Evolutionary conservation across 306 rosid genomes (phyloP).

Genomic region (Bauhinia variegata): DNA sequence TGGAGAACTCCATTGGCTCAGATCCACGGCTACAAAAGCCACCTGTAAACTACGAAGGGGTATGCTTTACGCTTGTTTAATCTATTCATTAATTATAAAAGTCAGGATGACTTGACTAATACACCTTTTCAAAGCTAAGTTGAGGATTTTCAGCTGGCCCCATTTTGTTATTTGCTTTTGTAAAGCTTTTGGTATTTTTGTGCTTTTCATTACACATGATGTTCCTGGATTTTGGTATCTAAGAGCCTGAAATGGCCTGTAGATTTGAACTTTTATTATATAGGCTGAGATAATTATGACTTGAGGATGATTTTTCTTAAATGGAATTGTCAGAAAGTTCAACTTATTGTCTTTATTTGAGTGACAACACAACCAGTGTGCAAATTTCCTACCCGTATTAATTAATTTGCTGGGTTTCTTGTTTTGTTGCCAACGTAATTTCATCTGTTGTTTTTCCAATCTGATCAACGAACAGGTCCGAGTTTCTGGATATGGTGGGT

Average conservation of each 20-base stretch:
- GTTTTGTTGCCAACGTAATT: constrained; percentile 4
- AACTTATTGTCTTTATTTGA: too few species aligned
- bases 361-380: not conserved
- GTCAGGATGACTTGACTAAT: too few species aligned
- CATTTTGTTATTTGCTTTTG: too few species aligned
- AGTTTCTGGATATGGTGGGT: constrained; percentile 87
- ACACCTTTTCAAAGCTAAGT: too few species aligned
- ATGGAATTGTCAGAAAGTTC: not conserved
- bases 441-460: constrained; percentile 31
- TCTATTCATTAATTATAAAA: constrained; percentile 1
- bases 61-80: constrained; percentile 41
- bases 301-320: not conserved
- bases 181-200: not conserved
- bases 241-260: too few species aligned
- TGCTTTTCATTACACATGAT: not conserved
- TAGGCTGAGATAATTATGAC: not conserved
- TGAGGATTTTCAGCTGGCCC: too few species aligned
- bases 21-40: constrained; percentile 73
- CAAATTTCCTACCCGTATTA: constrained; percentile 18
- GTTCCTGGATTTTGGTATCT: too few species aligned
- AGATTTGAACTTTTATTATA: not conserved
- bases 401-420: constrained; percentile 19
- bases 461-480: constrained; percentile 63
- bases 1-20: constrained; percentile 62
- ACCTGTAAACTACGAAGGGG: constrained; percentile 90